Base-by-base conservation (phyloP, 495 filamentous ascomycete genomes). In the Xylaria intraflava region DNA sequence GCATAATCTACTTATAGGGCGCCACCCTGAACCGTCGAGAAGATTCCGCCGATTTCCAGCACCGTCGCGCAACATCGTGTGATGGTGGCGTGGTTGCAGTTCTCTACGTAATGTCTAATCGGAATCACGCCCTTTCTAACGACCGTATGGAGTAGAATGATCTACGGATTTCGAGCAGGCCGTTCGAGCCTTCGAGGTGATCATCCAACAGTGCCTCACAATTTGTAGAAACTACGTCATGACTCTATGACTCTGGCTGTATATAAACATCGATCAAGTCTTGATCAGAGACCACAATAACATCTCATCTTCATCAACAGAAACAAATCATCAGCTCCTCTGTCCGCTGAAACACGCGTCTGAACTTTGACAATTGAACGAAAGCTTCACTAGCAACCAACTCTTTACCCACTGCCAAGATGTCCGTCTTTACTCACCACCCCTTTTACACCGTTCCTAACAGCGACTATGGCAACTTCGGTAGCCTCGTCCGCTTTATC, bases 401-500 rank as follows among this genome's bases (percentile, higher is more conserved):
- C 12, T 17, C 9, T 16, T 2, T 17, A 35, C 30, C n/a, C 6
- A 38, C 35, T n/a, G 17, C n/a, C 68, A 81, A 68, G 59, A 89
- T 90, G 87, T 75, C 85, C 61, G 75, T 87, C 72, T 81, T 85
- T 67, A 72, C 82, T 56, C 75, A 75, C 61, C 40, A 46, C 51
- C 65, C 69, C 56, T 72, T 78, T 65, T 71, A 71, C 67, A 62
- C 69, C 41, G 71, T 61, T 39, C 66, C 75, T 43, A 62, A 67
- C 46, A 46, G 46, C 40, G 53, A 51, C 40, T 46, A 31, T 14
- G 46, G 53, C 55, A 72, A 82, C 69, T 82, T 86, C 71, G 61
- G 72, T 22, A 82, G 83, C 22, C 78, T 92, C 60, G 87, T 92
- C 78, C 82, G 81, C 40, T 71, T 93, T 12, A 77, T 95, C 33